These are phyloP conservation scores for Pseudocercospora fuligena DNA, from an alignment of 2,329 filamentous ascomycete species.

Conservation along the genomic window DNA sequence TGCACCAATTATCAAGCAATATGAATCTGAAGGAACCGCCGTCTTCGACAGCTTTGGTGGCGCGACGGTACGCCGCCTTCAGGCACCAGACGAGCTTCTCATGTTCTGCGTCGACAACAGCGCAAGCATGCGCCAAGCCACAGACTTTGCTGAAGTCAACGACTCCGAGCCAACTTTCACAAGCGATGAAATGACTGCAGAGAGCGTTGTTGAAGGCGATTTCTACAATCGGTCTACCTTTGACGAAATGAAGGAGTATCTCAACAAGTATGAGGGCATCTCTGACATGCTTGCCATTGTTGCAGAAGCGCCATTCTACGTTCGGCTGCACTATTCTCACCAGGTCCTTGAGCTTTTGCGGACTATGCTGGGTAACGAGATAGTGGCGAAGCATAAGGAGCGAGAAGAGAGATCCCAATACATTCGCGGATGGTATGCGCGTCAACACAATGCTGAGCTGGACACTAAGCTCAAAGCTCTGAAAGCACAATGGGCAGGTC, in stretches of 20 bases:
- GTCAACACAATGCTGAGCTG: not conserved
- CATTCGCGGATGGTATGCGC: constrained; percentile 1
- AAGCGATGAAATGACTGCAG: constrained; percentile 19
- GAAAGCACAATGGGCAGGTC: constrained; percentile 23
- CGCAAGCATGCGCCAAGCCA: constrained; percentile 38
- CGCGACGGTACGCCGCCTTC: constrained; percentile 33
- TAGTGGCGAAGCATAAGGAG: constrained; percentile 22
- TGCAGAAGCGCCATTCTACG: constrained; percentile 1
- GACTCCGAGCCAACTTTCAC: constrained; percentile 10
- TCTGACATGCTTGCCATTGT: constrained; percentile 39
- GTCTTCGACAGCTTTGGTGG: constrained; percentile 44
- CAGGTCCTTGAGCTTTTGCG: constrained; percentile 30
- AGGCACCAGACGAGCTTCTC: constrained; percentile 42
- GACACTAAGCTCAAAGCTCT: constrained; percentile 14
- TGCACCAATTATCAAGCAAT: constrained; percentile 39
- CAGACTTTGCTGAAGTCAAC: constrained; percentile 42
- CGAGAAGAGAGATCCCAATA: constrained; percentile 14
- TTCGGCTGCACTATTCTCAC: not conserved
- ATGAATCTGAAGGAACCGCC: constrained; percentile 41
- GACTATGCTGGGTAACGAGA: constrained; percentile 20
- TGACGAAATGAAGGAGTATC: constrained; percentile 37
- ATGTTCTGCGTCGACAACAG: constrained; percentile 45
- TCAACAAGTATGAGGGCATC: constrained; percentile 36
- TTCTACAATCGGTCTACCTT: constrained; percentile 21
- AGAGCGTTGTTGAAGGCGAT: constrained; percentile 17